These are phyloP conservation scores for Marchantia paleacea DNA, from an alignment of 225 moss, liverwort and hornwort genomes.

Conservation along the genomic window DNA sequence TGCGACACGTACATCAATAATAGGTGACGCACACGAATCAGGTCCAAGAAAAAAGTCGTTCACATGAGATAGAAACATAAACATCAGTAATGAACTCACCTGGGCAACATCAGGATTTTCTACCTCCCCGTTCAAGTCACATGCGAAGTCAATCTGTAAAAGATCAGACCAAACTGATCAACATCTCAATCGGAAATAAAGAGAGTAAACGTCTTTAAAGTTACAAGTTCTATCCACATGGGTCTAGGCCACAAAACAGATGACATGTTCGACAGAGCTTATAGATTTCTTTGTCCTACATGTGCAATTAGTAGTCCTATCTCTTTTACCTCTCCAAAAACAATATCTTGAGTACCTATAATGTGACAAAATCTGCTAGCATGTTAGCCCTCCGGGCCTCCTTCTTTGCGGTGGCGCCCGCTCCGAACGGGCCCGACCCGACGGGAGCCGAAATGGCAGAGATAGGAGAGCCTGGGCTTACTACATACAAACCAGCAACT, in stretches of 20 bases:
- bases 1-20: not conserved
- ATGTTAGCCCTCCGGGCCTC: slow-evolving; percentile 10
- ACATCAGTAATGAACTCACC: slow-evolving; percentile 45
- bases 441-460: too few species aligned
- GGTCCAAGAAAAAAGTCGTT: not conserved
- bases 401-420: too few species aligned
- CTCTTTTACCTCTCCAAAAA: slow-evolving; percentile 37
- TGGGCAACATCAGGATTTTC: slow-evolving; percentile 99
- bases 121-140: slow-evolving; percentile 81
- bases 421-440: too few species aligned
- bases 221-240: not conserved
- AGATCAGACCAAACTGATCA: not conserved
- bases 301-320: not conserved
- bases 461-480: too few species aligned
- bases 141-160: slow-evolving; percentile 91
- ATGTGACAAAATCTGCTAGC: slow-evolving; percentile 41
- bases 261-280: too few species aligned
- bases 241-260: not conserved
- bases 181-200: not conserved
- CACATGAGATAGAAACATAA: not conserved
- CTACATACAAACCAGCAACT: too few species aligned
- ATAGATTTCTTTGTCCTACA: too few species aligned
- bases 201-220: not conserved
- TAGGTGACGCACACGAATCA: not conserved
- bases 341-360: slow-evolving; percentile 36